phyloP scores from a whole-genome alignment of 352 stramenopile species.

The Phytophthora multivora region DNA sequence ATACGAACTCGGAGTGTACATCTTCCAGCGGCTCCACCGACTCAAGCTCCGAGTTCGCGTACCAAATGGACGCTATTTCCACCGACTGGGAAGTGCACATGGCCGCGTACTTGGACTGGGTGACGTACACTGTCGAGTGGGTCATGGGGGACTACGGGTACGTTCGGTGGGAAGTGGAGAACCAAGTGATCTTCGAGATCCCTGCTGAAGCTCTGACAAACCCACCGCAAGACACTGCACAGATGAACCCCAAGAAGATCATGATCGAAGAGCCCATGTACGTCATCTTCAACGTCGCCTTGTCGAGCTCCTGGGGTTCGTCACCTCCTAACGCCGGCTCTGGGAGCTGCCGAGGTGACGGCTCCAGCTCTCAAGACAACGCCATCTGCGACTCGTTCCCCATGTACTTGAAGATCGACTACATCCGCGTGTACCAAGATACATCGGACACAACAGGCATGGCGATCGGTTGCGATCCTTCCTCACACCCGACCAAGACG shows the following conservation, averaged over 20 bases:
- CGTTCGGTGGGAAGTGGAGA: constrained; percentile 76
- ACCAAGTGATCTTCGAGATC: constrained; percentile 89
- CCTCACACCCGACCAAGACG: constrained; percentile 55
- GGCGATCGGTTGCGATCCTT: constrained; percentile 53
- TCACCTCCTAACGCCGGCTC: constrained; percentile 53
- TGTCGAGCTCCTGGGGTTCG: constrained; percentile 87
- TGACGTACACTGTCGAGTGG: constrained; percentile 72
- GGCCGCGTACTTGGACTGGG: constrained; percentile 78
- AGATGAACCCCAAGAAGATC: constrained; percentile 80
- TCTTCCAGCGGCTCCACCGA: constrained; percentile 20
- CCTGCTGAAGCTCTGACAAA: constrained; percentile 55
- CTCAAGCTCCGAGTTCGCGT: constrained; percentile 41
- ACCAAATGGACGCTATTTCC: constrained; percentile 94
- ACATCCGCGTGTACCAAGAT: constrained; percentile 74
- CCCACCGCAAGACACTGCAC: constrained; percentile 45
- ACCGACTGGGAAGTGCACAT: constrained; percentile 86
- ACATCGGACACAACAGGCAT: constrained; percentile 37
- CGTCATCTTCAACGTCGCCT: constrained; percentile 93
- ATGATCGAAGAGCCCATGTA: constrained; percentile 95
- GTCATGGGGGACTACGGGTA: constrained; percentile 57
- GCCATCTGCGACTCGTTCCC: constrained; percentile 65
- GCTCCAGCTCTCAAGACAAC: constrained; percentile 31
- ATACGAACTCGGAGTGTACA: constrained; percentile 37
- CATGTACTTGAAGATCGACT: constrained; percentile 80
- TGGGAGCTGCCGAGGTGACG: constrained; percentile 47